phyloP scores from a whole-genome alignment of 1,284 basidiomycete species.

The Melampsora medusae region DNA sequence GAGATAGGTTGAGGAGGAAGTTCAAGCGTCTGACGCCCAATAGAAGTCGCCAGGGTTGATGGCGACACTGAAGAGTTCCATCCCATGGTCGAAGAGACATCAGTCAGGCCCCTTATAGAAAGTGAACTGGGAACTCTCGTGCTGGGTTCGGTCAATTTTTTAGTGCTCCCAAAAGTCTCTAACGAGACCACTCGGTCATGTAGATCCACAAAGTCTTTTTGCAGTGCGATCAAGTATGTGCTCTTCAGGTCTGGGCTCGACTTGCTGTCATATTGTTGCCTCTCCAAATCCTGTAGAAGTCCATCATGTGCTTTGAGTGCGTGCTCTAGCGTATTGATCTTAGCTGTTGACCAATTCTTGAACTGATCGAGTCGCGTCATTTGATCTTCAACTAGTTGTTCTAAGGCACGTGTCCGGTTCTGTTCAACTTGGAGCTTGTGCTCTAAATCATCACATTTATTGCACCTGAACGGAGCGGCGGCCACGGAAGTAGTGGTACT shows the following conservation, averaged over 20 bases:
- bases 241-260: constrained; percentile 29
- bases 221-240: constrained; percentile 35
- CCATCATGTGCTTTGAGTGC: constrained; percentile 24
- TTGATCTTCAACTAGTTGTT: constrained; percentile 15
- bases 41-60: background rate
- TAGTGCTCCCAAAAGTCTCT: constrained; percentile 3
- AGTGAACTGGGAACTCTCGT: background rate
- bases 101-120: background rate
- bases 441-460: constrained; percentile 23
- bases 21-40: background rate
- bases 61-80: background rate
- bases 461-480: background rate
- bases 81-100: background rate
- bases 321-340: constrained; percentile 26
- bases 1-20: constrained; percentile 4
- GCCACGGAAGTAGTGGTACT: background rate
- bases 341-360: constrained; percentile 40
- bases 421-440: background rate
- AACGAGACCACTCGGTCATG: constrained; percentile 17
- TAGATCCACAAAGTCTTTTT: constrained; percentile 41
- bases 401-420: constrained; percentile 1
- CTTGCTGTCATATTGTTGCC: constrained; percentile 11
- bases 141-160: background rate
- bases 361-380: constrained; percentile 22
- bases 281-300: constrained; percentile 21